Conservation (phyloP, 1,284 basidiomycete genomes). For the Porodaedalea pini region DNA sequence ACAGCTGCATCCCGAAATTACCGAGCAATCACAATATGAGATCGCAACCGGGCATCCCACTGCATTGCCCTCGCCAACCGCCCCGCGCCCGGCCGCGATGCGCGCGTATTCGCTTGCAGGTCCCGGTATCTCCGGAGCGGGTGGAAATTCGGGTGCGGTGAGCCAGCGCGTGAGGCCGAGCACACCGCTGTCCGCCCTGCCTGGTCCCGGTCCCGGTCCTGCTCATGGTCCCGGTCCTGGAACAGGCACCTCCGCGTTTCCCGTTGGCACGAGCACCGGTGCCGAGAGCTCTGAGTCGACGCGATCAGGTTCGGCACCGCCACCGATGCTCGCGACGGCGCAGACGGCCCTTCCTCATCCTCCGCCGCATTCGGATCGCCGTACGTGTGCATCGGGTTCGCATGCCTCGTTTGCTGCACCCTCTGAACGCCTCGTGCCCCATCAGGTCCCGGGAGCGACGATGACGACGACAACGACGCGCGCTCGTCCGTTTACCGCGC, state of each 20-base stretch:
- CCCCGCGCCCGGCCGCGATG: neutral
- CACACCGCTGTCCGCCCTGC: constrained; percentile 2
- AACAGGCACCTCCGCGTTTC: neutral
- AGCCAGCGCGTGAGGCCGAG: neutral
- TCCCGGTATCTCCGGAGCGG: neutral
- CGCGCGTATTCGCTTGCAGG: constrained; percentile 2
- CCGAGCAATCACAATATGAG: constrained; percentile 1
- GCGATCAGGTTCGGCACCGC: constrained; percentile 12
- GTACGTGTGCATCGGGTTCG: constrained; percentile 9
- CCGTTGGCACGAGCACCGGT: neutral
- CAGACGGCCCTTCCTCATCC: constrained; percentile 4
- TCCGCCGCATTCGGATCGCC: constrained; percentile 5
- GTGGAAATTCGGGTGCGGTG: neutral
- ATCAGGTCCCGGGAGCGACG: constrained; percentile 3
- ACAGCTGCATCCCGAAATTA: constrained; percentile 14
- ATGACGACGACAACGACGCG: neutral
- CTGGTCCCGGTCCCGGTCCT: neutral
- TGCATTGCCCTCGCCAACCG: neutral
- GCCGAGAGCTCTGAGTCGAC: neutral
- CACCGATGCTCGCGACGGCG: neutral
- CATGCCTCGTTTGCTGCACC: constrained; percentile 5
- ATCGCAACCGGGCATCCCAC: neutral
- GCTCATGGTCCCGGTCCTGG: neutral
- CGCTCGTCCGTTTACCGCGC: constrained; percentile 1
- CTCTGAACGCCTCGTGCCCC: constrained; percentile 6